Evolutionary conservation across 2,329 filamentous ascomycete genomes (phyloP).

Genomic region (Drechslerella dactyloides): DNA sequence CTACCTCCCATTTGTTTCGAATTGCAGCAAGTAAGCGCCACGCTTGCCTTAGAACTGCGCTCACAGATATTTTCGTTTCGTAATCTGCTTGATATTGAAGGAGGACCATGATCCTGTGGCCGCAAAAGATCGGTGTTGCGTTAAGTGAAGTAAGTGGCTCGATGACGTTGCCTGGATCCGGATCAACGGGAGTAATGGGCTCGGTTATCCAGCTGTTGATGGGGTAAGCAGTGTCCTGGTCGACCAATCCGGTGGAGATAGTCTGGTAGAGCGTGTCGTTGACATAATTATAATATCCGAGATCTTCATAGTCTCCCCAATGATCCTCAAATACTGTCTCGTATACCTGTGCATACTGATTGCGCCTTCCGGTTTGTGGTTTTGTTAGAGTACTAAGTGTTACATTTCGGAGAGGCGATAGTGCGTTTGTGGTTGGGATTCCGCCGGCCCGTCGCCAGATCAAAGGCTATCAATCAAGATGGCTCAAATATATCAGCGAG

Average conservation of each 20-base stretch:
- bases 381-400: neutral
- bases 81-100: constrained; percentile 15
- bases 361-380: neutral
- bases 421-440: neutral
- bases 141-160: neutral
- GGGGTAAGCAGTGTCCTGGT: neutral
- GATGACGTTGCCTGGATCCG: constrained; percentile 14
- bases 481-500: too few relatives aligned
- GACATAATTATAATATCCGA: constrained; percentile 5
- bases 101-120: constrained; percentile 18
- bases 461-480: neutral
- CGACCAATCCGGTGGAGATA: neutral
- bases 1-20: constrained; percentile 12
- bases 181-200: constrained; percentile 12
- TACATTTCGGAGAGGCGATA: neutral
- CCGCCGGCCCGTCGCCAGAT: neutral
- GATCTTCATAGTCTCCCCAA: constrained; percentile 13
- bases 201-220: neutral
- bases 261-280: neutral
- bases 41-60: neutral
- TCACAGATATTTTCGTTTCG: neutral
- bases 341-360: constrained; percentile 18
- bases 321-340: constrained; percentile 37
- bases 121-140: constrained; percentile 30
- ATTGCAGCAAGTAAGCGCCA: constrained; percentile 14